Conservation (phyloP, 2,329 filamentous ascomycete species). For the Thermoascus crustaceus region DNA sequence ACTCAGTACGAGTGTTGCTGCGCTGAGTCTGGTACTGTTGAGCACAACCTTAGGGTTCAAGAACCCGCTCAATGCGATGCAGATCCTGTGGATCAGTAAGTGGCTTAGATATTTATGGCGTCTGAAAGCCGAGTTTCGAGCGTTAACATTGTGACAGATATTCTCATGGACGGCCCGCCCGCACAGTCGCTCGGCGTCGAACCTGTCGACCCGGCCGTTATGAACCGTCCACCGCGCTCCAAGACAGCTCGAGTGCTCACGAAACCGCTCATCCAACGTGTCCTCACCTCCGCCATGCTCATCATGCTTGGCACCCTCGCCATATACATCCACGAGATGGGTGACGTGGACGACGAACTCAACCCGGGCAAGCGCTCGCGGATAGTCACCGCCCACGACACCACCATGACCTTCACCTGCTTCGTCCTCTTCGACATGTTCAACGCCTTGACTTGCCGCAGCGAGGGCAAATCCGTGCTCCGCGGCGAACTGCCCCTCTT, state of each 20-base stretch:
- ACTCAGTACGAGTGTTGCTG: slow-evolving; percentile 90
- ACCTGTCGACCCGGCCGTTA: slow-evolving; percentile 85
- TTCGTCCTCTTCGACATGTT: slow-evolving; percentile 99
- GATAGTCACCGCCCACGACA: slow-evolving; percentile 81
- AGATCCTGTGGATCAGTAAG: slow-evolving; percentile 99
- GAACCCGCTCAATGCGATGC: slow-evolving; percentile 96
- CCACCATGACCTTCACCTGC: slow-evolving; percentile 98
- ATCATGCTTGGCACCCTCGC: slow-evolving; percentile 90
- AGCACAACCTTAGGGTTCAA: slow-evolving; percentile 90
- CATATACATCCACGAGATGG: slow-evolving; percentile 89
- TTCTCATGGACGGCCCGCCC: slow-evolving; percentile 98
- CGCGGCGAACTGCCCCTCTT: slow-evolving; percentile 76
- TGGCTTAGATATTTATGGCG: too few species aligned
- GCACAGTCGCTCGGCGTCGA: slow-evolving; percentile 96
- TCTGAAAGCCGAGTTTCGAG: too few species aligned
- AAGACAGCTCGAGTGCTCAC: slow-evolving; percentile 90
- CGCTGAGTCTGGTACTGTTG: slow-evolving; percentile 80
- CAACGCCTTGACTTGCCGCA: slow-evolving; percentile 89
- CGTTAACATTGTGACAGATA: slow-evolving; percentile 54
- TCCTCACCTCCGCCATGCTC: slow-evolving; percentile 75
- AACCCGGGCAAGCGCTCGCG: slow-evolving; percentile 38
- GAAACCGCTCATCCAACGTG: slow-evolving; percentile 67
- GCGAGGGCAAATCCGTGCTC: slow-evolving; percentile 80
- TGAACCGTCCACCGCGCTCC: slow-evolving; percentile 79
- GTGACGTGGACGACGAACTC: slow-evolving; percentile 50